Base-by-base conservation (phyloP, 192 early-diverging fungal genomes). In the Mortierella claussenii region DNA sequence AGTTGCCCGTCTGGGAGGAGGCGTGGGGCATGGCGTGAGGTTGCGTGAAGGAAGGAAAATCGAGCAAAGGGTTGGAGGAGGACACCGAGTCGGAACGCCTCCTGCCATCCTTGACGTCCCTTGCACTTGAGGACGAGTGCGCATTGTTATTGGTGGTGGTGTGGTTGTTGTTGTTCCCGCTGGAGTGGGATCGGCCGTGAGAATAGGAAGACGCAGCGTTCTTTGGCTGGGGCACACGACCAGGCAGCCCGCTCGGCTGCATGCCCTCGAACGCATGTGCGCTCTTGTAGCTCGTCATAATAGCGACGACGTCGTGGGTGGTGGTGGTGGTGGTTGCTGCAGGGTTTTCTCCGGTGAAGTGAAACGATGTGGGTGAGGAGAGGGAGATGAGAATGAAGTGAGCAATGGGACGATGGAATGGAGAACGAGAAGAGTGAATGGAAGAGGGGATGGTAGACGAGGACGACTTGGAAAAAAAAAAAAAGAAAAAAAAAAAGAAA, bases 251-350 rank as follows among this genome's bases (percentile, higher is more conserved):
- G 26, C 60, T 51, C 15, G 70, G 30, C 18, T 64, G 62, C 13
- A 66, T 32, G 37, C 43, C 45, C 51, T 75, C 71, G 55, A 75
- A 75, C 18, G 63, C 57, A 48, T 75, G 62, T 10, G 63, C 53
- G 71, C 71, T 75, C 57, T 75, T 75, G 51, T 54, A 75, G 71
- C 71, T 75, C 26, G 71, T 60, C 71, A 75, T 75, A 27, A n/a
- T 37, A n/a, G n/a, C n/a, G n/a, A n/a, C n/a, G n/a, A n/a, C n/a
- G n/a, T n/a, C n/a, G n/a, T n/a, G n/a, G n/a, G n/a, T n/a, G n/a
- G n/a, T n/a, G n/a, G n/a, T n/a, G n/a, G n/a, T n/a, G n/a, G n/a
- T n/a, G n/a, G n/a, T n/a, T n/a, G n/a, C n/a, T n/a, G n/a, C n/a
- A n/a, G n/a, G n/a, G n/a, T n/a, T n/a, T n/a, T n/a, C n/a, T n/a